phyloP scores from a whole-genome alignment of 2,329 filamentous ascomycete species.

The Lojkania enalia region DNA sequence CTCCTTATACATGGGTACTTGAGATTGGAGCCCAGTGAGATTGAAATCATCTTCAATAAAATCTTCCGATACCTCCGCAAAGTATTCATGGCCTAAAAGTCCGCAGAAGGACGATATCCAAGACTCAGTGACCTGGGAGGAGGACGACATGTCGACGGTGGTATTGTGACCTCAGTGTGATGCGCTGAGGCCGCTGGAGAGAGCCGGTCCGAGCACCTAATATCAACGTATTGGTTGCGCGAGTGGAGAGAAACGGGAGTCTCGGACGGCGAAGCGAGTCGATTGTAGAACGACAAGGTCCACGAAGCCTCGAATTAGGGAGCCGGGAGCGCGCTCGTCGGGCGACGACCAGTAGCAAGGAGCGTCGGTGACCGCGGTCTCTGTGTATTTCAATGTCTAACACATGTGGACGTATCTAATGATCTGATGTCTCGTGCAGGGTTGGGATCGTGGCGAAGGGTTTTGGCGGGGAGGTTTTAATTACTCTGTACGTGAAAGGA shows the following conservation, averaged over 20 bases:
- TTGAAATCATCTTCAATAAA: constrained; percentile 99
- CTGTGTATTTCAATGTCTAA: not conserved
- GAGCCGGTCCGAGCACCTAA: too few relatives aligned
- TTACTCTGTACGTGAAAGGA: too few relatives aligned
- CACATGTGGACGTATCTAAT: constrained; percentile 6
- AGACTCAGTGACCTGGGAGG: constrained; percentile 71
- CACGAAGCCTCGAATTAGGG: not conserved
- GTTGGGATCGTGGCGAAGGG: constrained; percentile 2
- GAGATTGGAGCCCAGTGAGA: constrained; percentile 88
- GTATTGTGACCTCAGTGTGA: too few relatives aligned
- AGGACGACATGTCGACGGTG: constrained; percentile 55
- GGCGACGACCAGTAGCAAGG: not conserved
- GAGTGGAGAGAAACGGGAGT: not conserved
- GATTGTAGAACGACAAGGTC: too few relatives aligned
- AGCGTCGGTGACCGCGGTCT: not conserved
- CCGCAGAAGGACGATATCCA: constrained; percentile 99
- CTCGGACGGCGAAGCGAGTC: too few relatives aligned
- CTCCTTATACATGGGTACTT: constrained; percentile 99
- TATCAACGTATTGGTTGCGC: too few relatives aligned
- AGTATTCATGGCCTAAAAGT: constrained; percentile 95
- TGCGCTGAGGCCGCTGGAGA: too few relatives aligned
- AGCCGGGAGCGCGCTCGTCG: not conserved
- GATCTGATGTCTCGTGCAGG: constrained; percentile 2
- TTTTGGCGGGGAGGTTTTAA: too few relatives aligned
- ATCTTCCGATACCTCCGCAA: constrained; percentile 97